Base-by-base conservation (phyloP, 208 protist species). In the Hexamita inflata region DNA sequence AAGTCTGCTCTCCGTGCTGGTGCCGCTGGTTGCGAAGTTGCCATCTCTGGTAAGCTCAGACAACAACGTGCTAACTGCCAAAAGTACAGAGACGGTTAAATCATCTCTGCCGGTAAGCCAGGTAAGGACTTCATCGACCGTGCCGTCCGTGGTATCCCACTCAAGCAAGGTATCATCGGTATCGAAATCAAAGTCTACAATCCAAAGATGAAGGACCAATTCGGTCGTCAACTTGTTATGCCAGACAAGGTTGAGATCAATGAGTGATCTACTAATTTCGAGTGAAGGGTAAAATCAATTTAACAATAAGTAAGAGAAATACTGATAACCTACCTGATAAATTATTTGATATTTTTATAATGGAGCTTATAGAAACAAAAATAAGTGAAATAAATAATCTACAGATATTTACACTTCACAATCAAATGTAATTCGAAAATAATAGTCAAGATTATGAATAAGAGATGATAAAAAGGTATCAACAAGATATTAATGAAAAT, bases 31-130 rank as follows among this genome's bases (percentile, higher is more conserved):
- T 92, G 89, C 85, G 95, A 98, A 87, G 92, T 98, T 73, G 90
- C 93, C 76, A 92, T 99, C 53, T 90, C 92, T 64, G 96, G 96
- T 82, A 99, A 99, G 89, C 87, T 98, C 62, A 91, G 96, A 81
- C 93, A 90, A 57, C 93, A 97, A 86, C 91, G 96, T 86, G 96
- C 95, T 65, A 97, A 98, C 89, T 80, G 82, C 76, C 96, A 98
- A 92, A 98, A 97, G 83, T 99, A 98, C 91, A 87, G 86, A 66
- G 95, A 98, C 73, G 96, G 96, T 74, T 98, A 98, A 87, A 97
- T 99, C 93, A 93, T 97, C 86, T 93, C 92, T 82, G 91, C 92
- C 60, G 86, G 87, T 82, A 85, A 93, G 45, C 88, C 91, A 59
- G 84, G 86, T 70, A 89, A 89, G 76, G 73, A 86, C 58, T 97